Evolutionary conservation across 495 filamentous ascomycete genomes (phyloP).

Genomic region (Peziza echinospora): DNA sequence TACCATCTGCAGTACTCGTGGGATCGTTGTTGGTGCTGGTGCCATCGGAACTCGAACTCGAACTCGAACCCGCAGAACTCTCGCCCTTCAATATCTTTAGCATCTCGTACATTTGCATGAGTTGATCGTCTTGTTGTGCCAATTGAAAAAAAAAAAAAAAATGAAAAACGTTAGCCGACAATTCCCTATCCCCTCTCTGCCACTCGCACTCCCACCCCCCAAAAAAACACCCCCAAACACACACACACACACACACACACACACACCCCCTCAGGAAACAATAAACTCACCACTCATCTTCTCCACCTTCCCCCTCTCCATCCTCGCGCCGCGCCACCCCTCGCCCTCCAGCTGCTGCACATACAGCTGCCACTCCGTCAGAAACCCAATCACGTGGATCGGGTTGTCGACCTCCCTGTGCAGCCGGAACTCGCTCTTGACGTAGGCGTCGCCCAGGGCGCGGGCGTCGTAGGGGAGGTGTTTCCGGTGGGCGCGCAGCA

Average conservation of each 20-base stretch:
- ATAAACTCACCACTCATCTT: constrained; percentile 84
- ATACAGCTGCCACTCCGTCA: constrained; percentile 91
- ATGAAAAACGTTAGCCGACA: not conserved
- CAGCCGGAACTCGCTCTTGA: constrained; percentile 74
- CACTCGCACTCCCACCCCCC: too few relatives aligned
- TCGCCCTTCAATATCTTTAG: constrained; percentile 48
- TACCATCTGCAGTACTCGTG: too few relatives aligned
- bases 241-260: too few relatives aligned
- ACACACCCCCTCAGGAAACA: too few relatives aligned
- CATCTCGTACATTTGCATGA: constrained; percentile 82
- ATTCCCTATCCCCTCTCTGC: too few relatives aligned
- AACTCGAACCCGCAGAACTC: too few relatives aligned
- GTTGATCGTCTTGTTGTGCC: constrained; percentile 50
- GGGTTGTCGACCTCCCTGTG: constrained; percentile 75
- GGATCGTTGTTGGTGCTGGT: too few relatives aligned
- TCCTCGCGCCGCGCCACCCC: constrained; percentile 50
- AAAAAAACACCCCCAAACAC: too few relatives aligned
- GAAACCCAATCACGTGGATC: constrained; percentile 71
- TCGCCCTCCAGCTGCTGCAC: constrained; percentile 78
- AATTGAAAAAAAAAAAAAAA: constrained; percentile 2
- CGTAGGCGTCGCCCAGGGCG: constrained; percentile 67
- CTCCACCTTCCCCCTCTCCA: constrained; percentile 56
- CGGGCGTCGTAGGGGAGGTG: constrained; percentile 53
- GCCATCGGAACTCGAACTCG: too few relatives aligned
- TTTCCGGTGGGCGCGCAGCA: constrained; percentile 68